Conservation (phyloP, 176 grass and related monocot species). For the Otatea glauca region DNA sequence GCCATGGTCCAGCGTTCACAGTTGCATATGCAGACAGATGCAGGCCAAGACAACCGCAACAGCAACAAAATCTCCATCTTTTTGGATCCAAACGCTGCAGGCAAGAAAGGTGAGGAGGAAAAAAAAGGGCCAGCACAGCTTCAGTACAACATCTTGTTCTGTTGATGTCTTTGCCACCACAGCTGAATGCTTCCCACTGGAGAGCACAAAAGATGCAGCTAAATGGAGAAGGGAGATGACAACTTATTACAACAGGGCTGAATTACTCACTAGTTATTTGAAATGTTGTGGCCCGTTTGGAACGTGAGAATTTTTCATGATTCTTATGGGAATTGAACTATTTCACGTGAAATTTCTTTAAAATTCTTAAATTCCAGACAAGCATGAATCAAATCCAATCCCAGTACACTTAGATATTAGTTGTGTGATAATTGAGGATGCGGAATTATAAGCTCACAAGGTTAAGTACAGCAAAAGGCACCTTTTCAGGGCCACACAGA, state of each 20-base stretch:
- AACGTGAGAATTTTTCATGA: not conserved
- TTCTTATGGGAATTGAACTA: not conserved
- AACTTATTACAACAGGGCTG: not conserved
- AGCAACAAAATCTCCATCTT: not conserved
- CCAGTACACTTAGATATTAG: not conserved
- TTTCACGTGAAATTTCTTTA: not conserved
- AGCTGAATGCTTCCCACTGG: slow-evolving; percentile 1
- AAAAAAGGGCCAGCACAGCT: slow-evolving; percentile 9
- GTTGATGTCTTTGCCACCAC: not conserved
- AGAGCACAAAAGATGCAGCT: not conserved
- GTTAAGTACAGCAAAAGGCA: not conserved
- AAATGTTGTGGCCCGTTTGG: not conserved
- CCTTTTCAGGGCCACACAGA: slow-evolving; percentile 15
- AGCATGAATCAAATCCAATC: not conserved
- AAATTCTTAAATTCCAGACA: not conserved
- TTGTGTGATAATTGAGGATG: not conserved
- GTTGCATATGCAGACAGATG: slow-evolving; percentile 31
- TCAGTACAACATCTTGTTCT: not conserved
- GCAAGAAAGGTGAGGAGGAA: not conserved
- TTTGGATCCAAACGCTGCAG: slow-evolving; percentile 28
- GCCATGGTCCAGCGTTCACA: not conserved
- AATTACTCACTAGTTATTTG: not conserved
- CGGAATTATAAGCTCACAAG: not conserved
- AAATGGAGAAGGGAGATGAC: not conserved
- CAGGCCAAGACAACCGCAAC: slow-evolving; percentile 14